Percentiles rank a stretch among this genome's conserved stretches.
Evolutionary conservation across 495 filamentous ascomycete species (phyloP).

Genomic region (Halenospora varia): DNA sequence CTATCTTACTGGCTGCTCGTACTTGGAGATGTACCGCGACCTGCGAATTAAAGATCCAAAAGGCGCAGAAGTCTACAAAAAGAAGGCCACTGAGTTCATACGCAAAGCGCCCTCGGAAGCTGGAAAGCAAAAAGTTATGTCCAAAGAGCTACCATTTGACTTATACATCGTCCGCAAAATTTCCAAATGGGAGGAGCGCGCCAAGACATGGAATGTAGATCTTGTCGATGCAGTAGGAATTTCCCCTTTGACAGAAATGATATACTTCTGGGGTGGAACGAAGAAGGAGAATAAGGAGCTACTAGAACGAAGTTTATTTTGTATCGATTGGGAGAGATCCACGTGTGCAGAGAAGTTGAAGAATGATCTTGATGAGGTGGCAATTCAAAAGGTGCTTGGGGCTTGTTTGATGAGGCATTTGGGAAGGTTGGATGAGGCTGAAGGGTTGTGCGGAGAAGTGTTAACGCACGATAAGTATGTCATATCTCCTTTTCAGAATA

Average conservation of each 20-base stretch:
- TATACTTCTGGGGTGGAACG: slow-evolving; percentile 86
- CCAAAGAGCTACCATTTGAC: slow-evolving; percentile 85
- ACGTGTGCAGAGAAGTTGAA: slow-evolving; percentile 48
- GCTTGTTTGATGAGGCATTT: slow-evolving; percentile 64
- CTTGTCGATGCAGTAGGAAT: slow-evolving; percentile 81
- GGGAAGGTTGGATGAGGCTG: slow-evolving; percentile 58
- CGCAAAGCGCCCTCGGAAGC: slow-evolving; percentile 67
- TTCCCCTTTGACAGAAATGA: slow-evolving; percentile 86
- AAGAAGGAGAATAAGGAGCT: slow-evolving; percentile 70
- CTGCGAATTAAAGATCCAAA: slow-evolving; percentile 46
- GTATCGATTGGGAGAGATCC: slow-evolving; percentile 59
- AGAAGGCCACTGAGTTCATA: slow-evolving; percentile 54
- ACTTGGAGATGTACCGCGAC: slow-evolving; percentile 76
- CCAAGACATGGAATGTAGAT: slow-evolving; percentile 60
- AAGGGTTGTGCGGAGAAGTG: slow-evolving; percentile 56
- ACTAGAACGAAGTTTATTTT: slow-evolving; percentile 57
- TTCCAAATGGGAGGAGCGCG: slow-evolving; percentile 82
- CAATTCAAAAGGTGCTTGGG: slow-evolving; percentile 60
- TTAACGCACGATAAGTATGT: slow-evolving; percentile 55
- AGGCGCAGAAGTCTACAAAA: slow-evolving; percentile 43
- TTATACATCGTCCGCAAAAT: slow-evolving; percentile 81
- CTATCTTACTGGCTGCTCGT: slow-evolving; percentile 75
- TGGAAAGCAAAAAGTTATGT: slow-evolving; percentile 88
- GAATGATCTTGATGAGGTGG: slow-evolving; percentile 75
- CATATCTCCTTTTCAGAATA: not conserved